These are phyloP conservation scores for Coffea humblotiana DNA, from an alignment of 305 asterid genomes.

Conservation along the genomic window DNA sequence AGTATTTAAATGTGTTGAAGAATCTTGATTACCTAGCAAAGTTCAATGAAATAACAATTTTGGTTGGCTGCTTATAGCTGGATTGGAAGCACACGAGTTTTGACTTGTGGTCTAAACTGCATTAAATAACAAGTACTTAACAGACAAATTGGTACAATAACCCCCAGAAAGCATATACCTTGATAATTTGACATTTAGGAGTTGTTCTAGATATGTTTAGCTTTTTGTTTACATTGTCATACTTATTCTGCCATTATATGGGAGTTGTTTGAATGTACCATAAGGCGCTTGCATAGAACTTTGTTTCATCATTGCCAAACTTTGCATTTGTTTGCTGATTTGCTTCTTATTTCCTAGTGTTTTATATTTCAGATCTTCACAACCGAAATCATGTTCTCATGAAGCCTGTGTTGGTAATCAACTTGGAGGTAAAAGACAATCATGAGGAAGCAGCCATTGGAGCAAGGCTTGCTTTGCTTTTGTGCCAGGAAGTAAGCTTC, in stretches of 20 bases:
- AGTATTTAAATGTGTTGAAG: neutral
- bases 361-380: slow-evolving; percentile 63
- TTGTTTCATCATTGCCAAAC: no score
- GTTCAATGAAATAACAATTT: neutral
- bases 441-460: slow-evolving; percentile 95
- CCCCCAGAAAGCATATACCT: no score
- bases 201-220: neutral
- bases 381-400: slow-evolving; percentile 63
- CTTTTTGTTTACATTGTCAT: neutral
- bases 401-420: slow-evolving; percentile 78
- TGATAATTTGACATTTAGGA: neutral
- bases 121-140: neutral
- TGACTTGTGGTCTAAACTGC: neutral
- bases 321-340: neutral
- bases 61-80: neutral
- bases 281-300: neutral
- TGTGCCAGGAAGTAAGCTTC: slow-evolving; percentile 72
- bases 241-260: neutral
- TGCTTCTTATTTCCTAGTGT: neutral
- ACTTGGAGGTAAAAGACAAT: slow-evolving; percentile 89
- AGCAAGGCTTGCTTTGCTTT: slow-evolving; percentile 66
- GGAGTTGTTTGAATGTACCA: neutral
- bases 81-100: neutral
- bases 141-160: neutral
- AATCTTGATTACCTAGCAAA: neutral